Evolutionary conservation across 305 asterid species (phyloP), one percentile per base, ranked within the genome.

Genomic region (Rubia occidens): DNA sequence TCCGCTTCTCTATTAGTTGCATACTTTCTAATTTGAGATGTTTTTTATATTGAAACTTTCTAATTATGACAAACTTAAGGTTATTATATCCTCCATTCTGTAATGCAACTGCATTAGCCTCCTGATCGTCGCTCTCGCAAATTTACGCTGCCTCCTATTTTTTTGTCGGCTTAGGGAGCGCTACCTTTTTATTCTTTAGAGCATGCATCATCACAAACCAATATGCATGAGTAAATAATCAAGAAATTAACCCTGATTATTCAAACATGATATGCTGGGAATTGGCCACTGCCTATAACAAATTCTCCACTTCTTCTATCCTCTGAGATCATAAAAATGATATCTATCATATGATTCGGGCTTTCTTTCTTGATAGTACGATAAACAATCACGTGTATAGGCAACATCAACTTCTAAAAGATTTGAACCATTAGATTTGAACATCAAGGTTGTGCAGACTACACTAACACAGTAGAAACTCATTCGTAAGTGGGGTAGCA

Each of bases 271-370:
- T 87, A 87, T 24, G 99, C 89, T 65, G 97, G 87, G 79, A 94
- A 94, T 65, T 75, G 89, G 60, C 89, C 96, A 68, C 84, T 78
- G 47, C 95, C 95, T 4, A 90, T 82, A 40, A 71, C 80, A 77
- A 90, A 90, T n/a, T 83, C 64, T 68, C 96, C 95, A 45, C 84
- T 83, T 81, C 94, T 88, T 73, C 97, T 96, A 78, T 88, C 90
- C 79, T 90, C 95, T 88, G 80, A 35, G 20, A 63, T 63, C 20
- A 53, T 29, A 29, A 11, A 15, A 66, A 70, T 69, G 47, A 56
- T 69, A 1, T 1, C 2, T 29, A 29, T 1, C 1, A n/a, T n/a
- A n/a, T n/a, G n/a, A n/a, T n/a, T n/a, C n/a, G n/a, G n/a, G n/a
- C n/a, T n/a, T n/a, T n/a, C n/a, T n/a, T n/a, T n/a, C n/a, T n/a